These are phyloP conservation scores for Cladosporium phlei DNA, from an alignment of 2,329 filamentous ascomycete genomes.

Conservation along the genomic window DNA sequence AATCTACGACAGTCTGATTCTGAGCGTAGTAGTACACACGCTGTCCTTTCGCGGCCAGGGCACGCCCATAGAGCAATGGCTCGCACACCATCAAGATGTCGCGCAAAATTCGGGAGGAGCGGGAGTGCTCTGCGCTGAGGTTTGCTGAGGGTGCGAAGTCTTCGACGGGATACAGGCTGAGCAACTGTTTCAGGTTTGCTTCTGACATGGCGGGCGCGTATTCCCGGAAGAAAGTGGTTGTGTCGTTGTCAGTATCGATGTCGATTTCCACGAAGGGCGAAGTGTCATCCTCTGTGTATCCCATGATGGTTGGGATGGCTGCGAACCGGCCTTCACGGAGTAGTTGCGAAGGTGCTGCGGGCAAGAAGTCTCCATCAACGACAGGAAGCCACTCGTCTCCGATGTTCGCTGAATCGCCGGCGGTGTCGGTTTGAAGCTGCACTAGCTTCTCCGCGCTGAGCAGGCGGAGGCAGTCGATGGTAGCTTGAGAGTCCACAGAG, in stretches of 20 bases:
- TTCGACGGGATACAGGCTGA: conserved; percentile 32
- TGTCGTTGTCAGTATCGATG: conserved; percentile 30
- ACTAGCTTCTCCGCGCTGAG: conserved; percentile 42
- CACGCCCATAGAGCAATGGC: conserved; percentile 40
- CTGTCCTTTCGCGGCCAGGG: conserved; percentile 36
- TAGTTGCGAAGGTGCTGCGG: conserved; percentile 38
- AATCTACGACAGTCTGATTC: conserved; percentile 52
- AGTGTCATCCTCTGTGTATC: conserved; percentile 43
- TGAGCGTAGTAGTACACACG: conserved; percentile 48
- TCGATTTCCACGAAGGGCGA: conserved; percentile 33
- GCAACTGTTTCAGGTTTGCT: conserved; percentile 23
- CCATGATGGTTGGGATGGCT: conserved; percentile 37
- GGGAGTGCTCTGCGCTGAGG: conserved; percentile 47
- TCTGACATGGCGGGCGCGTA: conserved; percentile 38
- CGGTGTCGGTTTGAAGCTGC: conserved; percentile 42
- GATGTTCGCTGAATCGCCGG: conserved; percentile 31
- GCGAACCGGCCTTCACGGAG: conserved; percentile 36
- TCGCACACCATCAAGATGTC: conserved; percentile 51
- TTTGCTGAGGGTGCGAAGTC: conserved; percentile 41
- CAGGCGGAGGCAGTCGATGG: conserved; percentile 45
- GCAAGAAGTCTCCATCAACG: conserved; percentile 47
- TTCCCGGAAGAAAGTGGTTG: conserved; percentile 35
- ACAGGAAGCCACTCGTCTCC: conserved; percentile 51
- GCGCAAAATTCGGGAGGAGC: conserved; percentile 46
- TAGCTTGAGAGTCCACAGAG: conserved; percentile 36